A percentile compares a stretch with the other conserved stretches of the same genome.
Evolutionary conservation across 1,284 basidiomycete species (phyloP).

Genomic region (Rhodotorula sp.): DNA sequence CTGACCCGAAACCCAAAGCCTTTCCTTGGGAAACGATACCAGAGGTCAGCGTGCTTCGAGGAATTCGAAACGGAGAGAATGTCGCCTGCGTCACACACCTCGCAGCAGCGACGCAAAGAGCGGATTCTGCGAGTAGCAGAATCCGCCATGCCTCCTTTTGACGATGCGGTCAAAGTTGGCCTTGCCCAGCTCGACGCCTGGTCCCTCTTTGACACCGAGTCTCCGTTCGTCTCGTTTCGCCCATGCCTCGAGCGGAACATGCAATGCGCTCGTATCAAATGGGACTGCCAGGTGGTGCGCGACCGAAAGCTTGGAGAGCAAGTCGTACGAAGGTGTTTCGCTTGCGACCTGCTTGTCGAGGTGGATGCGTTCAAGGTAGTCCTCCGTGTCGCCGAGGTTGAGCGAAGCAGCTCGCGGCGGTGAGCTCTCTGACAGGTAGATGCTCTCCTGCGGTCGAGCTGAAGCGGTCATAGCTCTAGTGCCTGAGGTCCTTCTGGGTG

Average conservation of each 20-base stretch:
- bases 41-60: neutral
- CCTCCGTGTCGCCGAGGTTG: constrained; percentile 13
- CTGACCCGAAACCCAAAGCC: constrained; percentile 33
- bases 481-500: too few relatives aligned
- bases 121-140: constrained; percentile 28
- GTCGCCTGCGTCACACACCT: neutral
- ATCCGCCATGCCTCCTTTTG: constrained; percentile 14
- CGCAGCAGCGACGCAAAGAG: constrained; percentile 23
- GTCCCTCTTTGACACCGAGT: constrained; percentile 18
- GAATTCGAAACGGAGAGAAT: too few relatives aligned
- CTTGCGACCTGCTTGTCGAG: constrained; percentile 4
- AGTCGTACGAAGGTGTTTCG: constrained; percentile 17
- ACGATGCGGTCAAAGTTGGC: constrained; percentile 35
- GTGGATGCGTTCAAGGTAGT: constrained; percentile 23
- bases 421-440: constrained; percentile 22
- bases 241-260: constrained; percentile 25
- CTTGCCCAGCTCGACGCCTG: constrained; percentile 26
- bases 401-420: constrained; percentile 15
- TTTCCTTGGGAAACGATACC: neutral
- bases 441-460: constrained; percentile 12
- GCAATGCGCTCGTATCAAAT: constrained; percentile 28
- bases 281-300: constrained; percentile 15
- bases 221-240: neutral
- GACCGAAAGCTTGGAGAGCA: constrained; percentile 24
- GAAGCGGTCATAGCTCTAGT: too few relatives aligned